Evolutionary conservation across 192 early-diverging fungal genomes (phyloP), one percentile per base, ranked within the genome.

Genomic region (Coemansia asiatica): DNA sequence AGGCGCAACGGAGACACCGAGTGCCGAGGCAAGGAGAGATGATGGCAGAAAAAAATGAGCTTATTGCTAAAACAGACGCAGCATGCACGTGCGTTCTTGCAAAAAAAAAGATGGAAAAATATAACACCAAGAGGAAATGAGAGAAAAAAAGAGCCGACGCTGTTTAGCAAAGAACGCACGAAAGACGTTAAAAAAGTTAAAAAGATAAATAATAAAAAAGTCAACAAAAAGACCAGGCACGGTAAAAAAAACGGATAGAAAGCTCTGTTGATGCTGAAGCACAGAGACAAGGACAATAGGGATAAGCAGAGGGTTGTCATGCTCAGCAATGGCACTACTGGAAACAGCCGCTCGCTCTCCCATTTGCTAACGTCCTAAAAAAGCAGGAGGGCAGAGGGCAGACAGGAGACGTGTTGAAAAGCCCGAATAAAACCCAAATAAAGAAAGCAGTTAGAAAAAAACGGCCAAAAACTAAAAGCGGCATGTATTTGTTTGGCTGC

Each of bases 181-280:
- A 44, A 44, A 44, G 40, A 44, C 40, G 10, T 16, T 5, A 44
- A 8, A 44, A 44, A 44, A 44, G 40, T 44, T 44, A 44, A 44
- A 44, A 44, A 44, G 15, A 44, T 44, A 44, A 44, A 44, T 44
- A 44, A 44, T 33, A 44, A 44, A 44, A 44, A 44, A 44, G 40
- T 44, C 40, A 44, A 44, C 40, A 44, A 44, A 16, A 5, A 44
- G 40, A 44, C 40, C 40, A 44, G 40, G 40, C 40, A 44, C 40
- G 40, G 40, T 44, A 44, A 44, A 44, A 44, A 44, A 44, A 12
- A 2, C 40, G 6, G 31, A 8, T 44, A 13, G 40, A 13, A 44
- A 12, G 10, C 40, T 44, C 40, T 2, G 15, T 12, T 44, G 40
- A 44, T 44, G 40, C 40, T 12, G 40, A 44, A 44, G 40, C 15